Percentiles rank a stretch among this genome's conserved stretches.
These are phyloP conservation scores for Leptographium lundbergii DNA, from an alignment of 2,329 filamentous ascomycete species.

Conservation along the genomic window DNA sequence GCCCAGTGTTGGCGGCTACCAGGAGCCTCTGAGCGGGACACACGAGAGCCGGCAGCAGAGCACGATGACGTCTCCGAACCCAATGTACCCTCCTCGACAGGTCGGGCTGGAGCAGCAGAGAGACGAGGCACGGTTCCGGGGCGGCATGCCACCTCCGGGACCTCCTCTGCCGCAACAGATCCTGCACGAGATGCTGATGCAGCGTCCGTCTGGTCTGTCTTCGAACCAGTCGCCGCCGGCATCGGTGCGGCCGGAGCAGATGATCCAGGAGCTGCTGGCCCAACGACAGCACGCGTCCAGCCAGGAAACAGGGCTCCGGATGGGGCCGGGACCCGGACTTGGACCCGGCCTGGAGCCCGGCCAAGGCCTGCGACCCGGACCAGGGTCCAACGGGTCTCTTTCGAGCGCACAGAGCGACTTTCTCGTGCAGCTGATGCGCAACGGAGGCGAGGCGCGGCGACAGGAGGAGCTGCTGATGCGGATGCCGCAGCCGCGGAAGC, in stretches of 20 bases:
- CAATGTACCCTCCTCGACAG: constrained; percentile 23
- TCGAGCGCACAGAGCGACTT: constrained; percentile 66
- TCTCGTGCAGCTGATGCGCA: constrained; percentile 69
- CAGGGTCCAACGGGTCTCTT: neutral
- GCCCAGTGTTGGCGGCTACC: constrained; percentile 8
- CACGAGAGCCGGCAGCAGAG: constrained; percentile 23
- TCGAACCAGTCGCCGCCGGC: constrained; percentile 27
- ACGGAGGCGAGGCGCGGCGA: constrained; percentile 34
- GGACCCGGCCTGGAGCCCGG: neutral
- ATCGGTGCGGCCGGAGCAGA: constrained; percentile 40
- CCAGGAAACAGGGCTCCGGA: constrained; percentile 26
- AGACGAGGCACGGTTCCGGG: constrained; percentile 28
- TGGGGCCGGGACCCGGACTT: neutral
- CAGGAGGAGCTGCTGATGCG: constrained; percentile 41
- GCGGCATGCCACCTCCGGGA: constrained; percentile 12
- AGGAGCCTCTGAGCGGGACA: constrained; percentile 3
- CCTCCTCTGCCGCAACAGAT: constrained; percentile 33
- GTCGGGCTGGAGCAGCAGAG: constrained; percentile 19
- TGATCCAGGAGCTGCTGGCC: constrained; percentile 46
- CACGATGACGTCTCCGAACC: constrained; percentile 32
- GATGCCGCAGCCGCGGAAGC: constrained; percentile 38
- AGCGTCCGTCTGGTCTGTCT: constrained; percentile 29
- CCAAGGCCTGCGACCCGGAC: neutral
- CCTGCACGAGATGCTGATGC: constrained; percentile 15
- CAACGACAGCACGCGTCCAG: constrained; percentile 44